Base-by-base conservation (phyloP, 352 stramenopile genomes). In the Phytophthora chlamydospora region DNA sequence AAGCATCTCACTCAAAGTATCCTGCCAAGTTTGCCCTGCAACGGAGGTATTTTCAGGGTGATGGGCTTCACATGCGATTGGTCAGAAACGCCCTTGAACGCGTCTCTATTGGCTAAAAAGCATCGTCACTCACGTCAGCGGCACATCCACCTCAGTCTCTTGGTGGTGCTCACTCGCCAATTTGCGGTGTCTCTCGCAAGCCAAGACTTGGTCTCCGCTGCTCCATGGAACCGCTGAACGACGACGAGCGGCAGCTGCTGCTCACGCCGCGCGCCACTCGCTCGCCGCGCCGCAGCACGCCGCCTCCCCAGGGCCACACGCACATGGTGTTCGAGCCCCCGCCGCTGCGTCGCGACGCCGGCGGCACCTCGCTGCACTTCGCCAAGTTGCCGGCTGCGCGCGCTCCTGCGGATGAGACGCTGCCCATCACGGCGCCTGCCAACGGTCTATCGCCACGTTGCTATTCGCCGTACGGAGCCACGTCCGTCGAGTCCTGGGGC, bases 301-400 rank as follows among this genome's bases (percentile, higher is more conserved):
- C 48, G 21, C 63, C 48, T 14, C 17, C 14, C 35, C 24, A 29
- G 24, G 24, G 24, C 43, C 33, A 3, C 65, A 66, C 35, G 51
- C 63, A 58, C 39, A 86, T 89, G 75, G 68, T 90, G 31, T 91
- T 93, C 47, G 80, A 89, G 40, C 83, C 80, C 35, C 84, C 84
- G 14, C 81, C 78, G 12, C 61, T 93, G 34, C 84, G 84, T 6
- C 76, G 76, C 32, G 84, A 90, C 42, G 80, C 78, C 9, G 68
- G 77, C 19, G 73, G 66, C 42, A 69, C 51, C 11, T 81, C 76
- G 21, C 62, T 83, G 58, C 76, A 86, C 57, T 87, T 91, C 54
- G 67, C 67, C 7, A 56, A 29, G 24, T 46, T 65, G 21, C 49
- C 31, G 16, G 19, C 61, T 16, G 12, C 21, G 36, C 66, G 43